phyloP scores from a whole-genome alignment of 495 filamentous ascomycete genomes.

The Tetracladium marchalianum region DNA sequence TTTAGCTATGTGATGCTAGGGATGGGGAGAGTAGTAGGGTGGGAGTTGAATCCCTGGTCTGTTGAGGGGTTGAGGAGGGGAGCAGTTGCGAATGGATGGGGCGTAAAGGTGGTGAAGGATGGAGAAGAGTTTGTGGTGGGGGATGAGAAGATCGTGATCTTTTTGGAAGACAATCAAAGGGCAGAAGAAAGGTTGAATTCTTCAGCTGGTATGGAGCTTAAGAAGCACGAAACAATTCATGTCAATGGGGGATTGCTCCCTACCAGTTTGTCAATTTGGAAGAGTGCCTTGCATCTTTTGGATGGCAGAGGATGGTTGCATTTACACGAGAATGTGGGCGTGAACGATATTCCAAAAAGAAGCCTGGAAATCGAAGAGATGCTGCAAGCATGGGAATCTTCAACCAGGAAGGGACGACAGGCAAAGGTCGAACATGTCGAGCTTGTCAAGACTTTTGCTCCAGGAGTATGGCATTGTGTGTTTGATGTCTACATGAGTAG shows the following conservation, averaged over 20 bases:
- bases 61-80: slow-evolving; percentile 72
- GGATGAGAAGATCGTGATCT: slow-evolving; percentile 46
- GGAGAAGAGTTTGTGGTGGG: slow-evolving; percentile 24
- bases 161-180: slow-evolving; percentile 56
- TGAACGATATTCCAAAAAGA: slow-evolving; percentile 48
- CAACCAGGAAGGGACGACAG: slow-evolving; percentile 5
- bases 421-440: slow-evolving; percentile 60
- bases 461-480: slow-evolving; percentile 83
- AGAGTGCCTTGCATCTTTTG: slow-evolving; percentile 49
- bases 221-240: slow-evolving; percentile 35
- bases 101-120: slow-evolving; percentile 35
- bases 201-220: slow-evolving; percentile 8
- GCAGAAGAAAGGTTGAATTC: slow-evolving; percentile 39
- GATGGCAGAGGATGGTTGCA: slow-evolving; percentile 51
- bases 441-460: slow-evolving; percentile 81
- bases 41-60: slow-evolving; percentile 85
- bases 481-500: slow-evolving; percentile 52
- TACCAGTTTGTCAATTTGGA: slow-evolving; percentile 55
- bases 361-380: slow-evolving; percentile 32
- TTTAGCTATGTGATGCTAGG: slow-evolving; percentile 72
- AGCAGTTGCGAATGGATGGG: slow-evolving; percentile 57
- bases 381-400: slow-evolving; percentile 25
- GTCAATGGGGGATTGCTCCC: slow-evolving; percentile 80
- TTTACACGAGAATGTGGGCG: slow-evolving; percentile 76
- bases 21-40: slow-evolving; percentile 60